phyloP scores from a whole-genome alignment of 2,329 filamentous ascomycete genomes.

The Fusarium lyarnte region DNA sequence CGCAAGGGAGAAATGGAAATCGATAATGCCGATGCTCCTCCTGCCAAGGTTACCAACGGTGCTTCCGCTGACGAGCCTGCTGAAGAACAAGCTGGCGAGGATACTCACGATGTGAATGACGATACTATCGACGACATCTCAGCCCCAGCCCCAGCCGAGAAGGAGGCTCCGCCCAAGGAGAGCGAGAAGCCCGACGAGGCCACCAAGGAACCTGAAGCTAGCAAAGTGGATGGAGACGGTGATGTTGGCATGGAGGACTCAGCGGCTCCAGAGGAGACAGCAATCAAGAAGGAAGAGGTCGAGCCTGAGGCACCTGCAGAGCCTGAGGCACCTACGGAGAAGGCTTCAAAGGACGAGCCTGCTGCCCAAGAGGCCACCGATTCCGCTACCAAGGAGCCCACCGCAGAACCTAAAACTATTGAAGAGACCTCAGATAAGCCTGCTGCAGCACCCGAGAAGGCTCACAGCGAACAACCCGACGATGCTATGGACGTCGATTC shows the following conservation, averaged over 20 bases:
- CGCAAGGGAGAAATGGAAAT: constrained; percentile 53
- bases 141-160: constrained; percentile 41
- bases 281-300: constrained; percentile 40
- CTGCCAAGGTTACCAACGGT: constrained; percentile 48
- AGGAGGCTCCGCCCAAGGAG: constrained; percentile 40
- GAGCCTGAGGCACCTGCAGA: constrained; percentile 34
- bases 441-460: constrained; percentile 16
- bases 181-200: constrained; percentile 16
- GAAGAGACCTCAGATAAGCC: constrained; percentile 37
- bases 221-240: constrained; percentile 57
- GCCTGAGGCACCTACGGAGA: constrained; percentile 22
- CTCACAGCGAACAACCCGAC: constrained; percentile 32
- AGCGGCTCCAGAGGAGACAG: constrained; percentile 38
- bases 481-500: constrained; percentile 51
- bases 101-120: constrained; percentile 51
- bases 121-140: constrained; percentile 58
- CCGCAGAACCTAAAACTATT: constrained; percentile 24
- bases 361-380: constrained; percentile 13
- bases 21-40: constrained; percentile 52
- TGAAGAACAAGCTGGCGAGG: constrained; percentile 43
- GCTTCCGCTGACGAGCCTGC: constrained; percentile 43
- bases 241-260: constrained; percentile 62
- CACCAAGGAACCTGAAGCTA: constrained; percentile 30
- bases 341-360: constrained; percentile 29
- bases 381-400: constrained; percentile 20